These are phyloP conservation scores for Lasiodiplodia theobromae DNA, from an alignment of 2,329 filamentous ascomycete genomes.

Conservation along the genomic window DNA sequence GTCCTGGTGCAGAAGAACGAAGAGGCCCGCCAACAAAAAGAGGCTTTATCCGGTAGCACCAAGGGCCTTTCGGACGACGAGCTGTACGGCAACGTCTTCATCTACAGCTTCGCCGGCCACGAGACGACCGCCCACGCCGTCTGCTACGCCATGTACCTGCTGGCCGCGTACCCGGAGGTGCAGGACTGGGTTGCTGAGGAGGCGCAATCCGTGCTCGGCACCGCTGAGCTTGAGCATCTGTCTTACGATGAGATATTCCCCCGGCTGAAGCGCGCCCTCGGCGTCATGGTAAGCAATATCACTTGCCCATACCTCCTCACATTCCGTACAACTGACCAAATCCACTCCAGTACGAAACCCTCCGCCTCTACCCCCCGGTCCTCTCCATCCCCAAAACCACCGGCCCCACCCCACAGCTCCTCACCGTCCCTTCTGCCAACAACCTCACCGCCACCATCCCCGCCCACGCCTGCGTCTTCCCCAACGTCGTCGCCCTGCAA, in stretches of 20 bases:
- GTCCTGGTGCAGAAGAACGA: slow-evolving; percentile 24
- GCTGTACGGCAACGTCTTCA: slow-evolving; percentile 42
- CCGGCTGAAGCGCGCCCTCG: slow-evolving; percentile 52
- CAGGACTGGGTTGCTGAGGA: slow-evolving; percentile 63
- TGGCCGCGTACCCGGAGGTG: slow-evolving; percentile 56
- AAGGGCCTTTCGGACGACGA: slow-evolving; percentile 57
- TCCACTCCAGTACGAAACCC: slow-evolving; percentile 36
- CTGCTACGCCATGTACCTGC: slow-evolving; percentile 56
- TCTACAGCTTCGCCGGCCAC: slow-evolving; percentile 42
- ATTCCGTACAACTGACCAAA: background rate
- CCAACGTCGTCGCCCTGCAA: slow-evolving; percentile 22
- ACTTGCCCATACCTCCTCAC: no score
- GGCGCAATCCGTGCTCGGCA: slow-evolving; percentile 46
- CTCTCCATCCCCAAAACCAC: slow-evolving; percentile 32
- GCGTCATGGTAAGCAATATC: slow-evolving; percentile 54
- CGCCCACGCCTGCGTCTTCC: background rate
- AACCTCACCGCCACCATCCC: slow-evolving; percentile 7
- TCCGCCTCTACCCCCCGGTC: slow-evolving; percentile 37
- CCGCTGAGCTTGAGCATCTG: slow-evolving; percentile 27
- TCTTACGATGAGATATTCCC: slow-evolving; percentile 48
- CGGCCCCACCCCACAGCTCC: background rate
- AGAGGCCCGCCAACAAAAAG: slow-evolving; percentile 7
- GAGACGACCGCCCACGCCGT: slow-evolving; percentile 56
- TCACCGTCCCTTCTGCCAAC: background rate
- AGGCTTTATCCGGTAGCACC: no score